A percentile compares a stretch with the other conserved stretches of the same genome.
Conservation (phyloP, 2,329 filamentous ascomycete genomes). For the Didymella pomorum region DNA sequence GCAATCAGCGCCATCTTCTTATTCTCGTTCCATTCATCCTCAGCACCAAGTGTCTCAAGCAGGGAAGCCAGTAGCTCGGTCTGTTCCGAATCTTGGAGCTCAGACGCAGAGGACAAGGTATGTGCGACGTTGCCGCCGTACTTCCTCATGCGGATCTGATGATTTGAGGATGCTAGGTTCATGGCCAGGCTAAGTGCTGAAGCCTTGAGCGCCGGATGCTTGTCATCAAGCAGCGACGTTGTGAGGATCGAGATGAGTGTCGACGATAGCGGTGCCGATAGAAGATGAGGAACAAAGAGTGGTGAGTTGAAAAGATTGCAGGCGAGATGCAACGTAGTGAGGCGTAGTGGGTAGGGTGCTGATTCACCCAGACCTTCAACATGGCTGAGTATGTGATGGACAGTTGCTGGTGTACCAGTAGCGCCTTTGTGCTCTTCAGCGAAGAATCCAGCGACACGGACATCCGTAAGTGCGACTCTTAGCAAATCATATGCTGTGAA, state of each 20-base stretch:
- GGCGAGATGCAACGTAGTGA: constrained; percentile 82
- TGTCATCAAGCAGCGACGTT: constrained; percentile 78
- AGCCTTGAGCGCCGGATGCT: constrained; percentile 76
- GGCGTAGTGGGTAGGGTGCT: constrained; percentile 81
- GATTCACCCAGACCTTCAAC: constrained; percentile 61
- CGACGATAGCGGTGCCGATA: constrained; percentile 60
- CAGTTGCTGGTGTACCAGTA: constrained; percentile 58
- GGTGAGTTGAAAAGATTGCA: constrained; percentile 85
- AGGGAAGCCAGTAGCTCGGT: constrained; percentile 83
- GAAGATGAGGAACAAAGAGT: constrained; percentile 72
- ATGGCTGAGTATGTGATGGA: constrained; percentile 66
- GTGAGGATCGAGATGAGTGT: constrained; percentile 74
- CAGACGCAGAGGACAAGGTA: constrained; percentile 28
- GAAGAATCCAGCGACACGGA: constrained; percentile 81
- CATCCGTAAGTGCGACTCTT: constrained; percentile 77
- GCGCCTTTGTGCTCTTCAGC: constrained; percentile 70
- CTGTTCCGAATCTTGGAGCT: constrained; percentile 73
- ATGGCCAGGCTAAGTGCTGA: constrained; percentile 84
- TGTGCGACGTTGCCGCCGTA: constrained; percentile 41
- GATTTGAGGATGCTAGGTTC: constrained; percentile 78
- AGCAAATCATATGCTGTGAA: constrained; percentile 90
- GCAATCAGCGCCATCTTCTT: constrained; percentile 79
- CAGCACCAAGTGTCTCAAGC: constrained; percentile 72
- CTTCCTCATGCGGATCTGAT: constrained; percentile 67
- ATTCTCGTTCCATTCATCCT: constrained; percentile 67